Conservation (phyloP, 169 alveolate species). For the Ichthyophthirius multifiliis region DNA sequence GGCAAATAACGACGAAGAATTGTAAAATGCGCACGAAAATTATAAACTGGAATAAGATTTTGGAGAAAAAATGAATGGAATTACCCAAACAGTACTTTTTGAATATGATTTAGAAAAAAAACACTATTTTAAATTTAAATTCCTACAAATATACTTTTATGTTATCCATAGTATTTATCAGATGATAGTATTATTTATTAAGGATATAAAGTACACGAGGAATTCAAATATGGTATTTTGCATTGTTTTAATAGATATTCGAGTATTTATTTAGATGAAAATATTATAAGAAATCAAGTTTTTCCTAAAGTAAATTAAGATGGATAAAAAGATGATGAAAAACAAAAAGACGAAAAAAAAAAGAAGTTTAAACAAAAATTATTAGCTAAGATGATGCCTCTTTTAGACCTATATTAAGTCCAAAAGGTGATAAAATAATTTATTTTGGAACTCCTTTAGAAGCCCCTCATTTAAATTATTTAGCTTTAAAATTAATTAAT, state of each 20-base stretch:
- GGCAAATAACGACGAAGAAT: slow-evolving; percentile 21
- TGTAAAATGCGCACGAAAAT: slow-evolving; percentile 3
- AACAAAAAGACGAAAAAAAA: neutral
- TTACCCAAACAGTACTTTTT: neutral
- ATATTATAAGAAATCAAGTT: neutral
- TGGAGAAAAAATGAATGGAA: slow-evolving; percentile 25
- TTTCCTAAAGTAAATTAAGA: slow-evolving; percentile 1
- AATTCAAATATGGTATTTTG: slow-evolving; percentile 39
- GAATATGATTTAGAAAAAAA: neutral
- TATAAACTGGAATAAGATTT: slow-evolving; percentile 18
- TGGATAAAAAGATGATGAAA: neutral
- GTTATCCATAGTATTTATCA: slow-evolving; percentile 4
- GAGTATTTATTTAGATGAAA: neutral
- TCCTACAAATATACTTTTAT: neutral
- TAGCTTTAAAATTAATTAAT: slow-evolving; percentile 14
- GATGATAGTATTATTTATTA: slow-evolving; percentile 23
- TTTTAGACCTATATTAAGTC: slow-evolving; percentile 16
- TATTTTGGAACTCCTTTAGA: slow-evolving; percentile 21
- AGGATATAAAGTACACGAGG: slow-evolving; percentile 15
- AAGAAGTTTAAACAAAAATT: neutral
- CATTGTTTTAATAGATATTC: slow-evolving; percentile 28
- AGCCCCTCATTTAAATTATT: slow-evolving; percentile 19
- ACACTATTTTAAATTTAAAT: neutral
- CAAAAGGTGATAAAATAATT: slow-evolving; percentile 5
- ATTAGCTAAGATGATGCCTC: slow-evolving; percentile 25